Evolutionary conservation across 2,329 filamentous ascomycete species (phyloP), one percentile per base, ranked within the genome.

Genomic region (Apiospora marii): DNA sequence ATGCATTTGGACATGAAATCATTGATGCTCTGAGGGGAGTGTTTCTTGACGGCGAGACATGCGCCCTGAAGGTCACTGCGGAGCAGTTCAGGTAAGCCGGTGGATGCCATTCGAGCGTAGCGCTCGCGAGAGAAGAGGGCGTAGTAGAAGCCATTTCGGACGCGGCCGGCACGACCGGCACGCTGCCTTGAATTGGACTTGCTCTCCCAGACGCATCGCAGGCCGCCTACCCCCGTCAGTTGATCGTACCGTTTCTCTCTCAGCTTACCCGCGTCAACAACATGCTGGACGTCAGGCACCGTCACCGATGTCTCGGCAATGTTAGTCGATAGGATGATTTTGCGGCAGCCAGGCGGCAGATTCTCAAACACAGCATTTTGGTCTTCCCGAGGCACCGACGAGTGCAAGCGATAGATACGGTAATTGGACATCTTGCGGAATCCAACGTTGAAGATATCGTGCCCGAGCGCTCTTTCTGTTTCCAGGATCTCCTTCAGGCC

Each of bases 251-350:
- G 68, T 43, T 76, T 80, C 74, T 81, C 78, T 22, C 79, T 75
- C 44, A 77, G 71, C 64, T 81, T 81, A 27, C 87, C 87, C 22
- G 81, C 79, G 73, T 89, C 87, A 46, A 89, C 79, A 2, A 89
- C 85, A 75, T 83, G 85, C 71, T 82, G 82, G 27, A 88, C 85
- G 73, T 88, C 86, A 12, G 85, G 83, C n/a, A 88, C 84, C 7
- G 86, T 88, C 53, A 88, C 78, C 4, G 84, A 86, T 0, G 85
- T 87, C 75, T 88, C 87, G 8, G 85, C 85, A 72, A 88, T 85
- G 71, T 87, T 86, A 0, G 86, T 88, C 4, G 85, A 81, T 12
- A 88, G 78, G 46, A 88, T 85, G 44, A 88, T 82, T 74, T 86
- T 85, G 61, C 87, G 82, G 67, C 82, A 82, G 22, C 83, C 84